phyloP scores from a whole-genome alignment of 1,139 yeast genomes.

The Candida glucosophila region DNA sequence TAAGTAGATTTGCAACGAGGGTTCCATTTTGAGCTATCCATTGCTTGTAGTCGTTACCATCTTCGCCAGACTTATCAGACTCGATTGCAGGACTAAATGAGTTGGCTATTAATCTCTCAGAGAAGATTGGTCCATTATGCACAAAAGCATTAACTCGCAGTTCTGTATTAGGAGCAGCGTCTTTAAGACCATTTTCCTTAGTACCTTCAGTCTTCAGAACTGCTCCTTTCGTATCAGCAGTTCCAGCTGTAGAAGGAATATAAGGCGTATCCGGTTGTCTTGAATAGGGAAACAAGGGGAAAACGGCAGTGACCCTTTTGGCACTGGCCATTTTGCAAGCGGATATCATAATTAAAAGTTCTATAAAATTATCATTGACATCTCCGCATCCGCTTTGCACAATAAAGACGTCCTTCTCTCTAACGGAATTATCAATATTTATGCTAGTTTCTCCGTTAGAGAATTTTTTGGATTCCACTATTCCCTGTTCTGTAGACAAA shows the following conservation, averaged over 20 bases:
- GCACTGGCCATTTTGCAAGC: slow-evolving; percentile 98
- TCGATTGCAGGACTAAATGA: slow-evolving; percentile 4
- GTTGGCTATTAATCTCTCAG: not conserved
- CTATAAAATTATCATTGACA: slow-evolving; percentile 87
- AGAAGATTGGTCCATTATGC: slow-evolving; percentile 7
- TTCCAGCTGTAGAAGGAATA: slow-evolving; percentile 49
- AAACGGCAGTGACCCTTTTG: slow-evolving; percentile 83
- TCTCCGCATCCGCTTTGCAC: slow-evolving; percentile 77
- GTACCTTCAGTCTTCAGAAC: too few relatives aligned
- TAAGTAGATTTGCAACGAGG: slow-evolving; percentile 76
- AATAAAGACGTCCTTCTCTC: slow-evolving; percentile 91
- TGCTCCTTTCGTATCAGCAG: slow-evolving; percentile 23
- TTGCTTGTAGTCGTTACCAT: slow-evolving; percentile 68
- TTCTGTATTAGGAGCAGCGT: slow-evolving; percentile 52
- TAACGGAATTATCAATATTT: slow-evolving; percentile 71
- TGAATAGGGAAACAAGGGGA: slow-evolving; percentile 92
- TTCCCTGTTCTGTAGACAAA: slow-evolving; percentile 54
- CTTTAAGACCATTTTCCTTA: slow-evolving; percentile 43
- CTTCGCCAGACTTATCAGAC: slow-evolving; percentile 32
- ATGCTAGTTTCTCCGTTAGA: slow-evolving; percentile 88
- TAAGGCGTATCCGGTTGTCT: slow-evolving; percentile 96
- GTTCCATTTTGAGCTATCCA: slow-evolving; percentile 98
- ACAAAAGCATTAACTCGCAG: not conserved
- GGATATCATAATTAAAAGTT: slow-evolving; percentile 76
- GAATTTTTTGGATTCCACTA: slow-evolving; percentile 50